Conservation (phyloP, 1,139 yeast genomes). For the Diutina ranongensis region DNA sequence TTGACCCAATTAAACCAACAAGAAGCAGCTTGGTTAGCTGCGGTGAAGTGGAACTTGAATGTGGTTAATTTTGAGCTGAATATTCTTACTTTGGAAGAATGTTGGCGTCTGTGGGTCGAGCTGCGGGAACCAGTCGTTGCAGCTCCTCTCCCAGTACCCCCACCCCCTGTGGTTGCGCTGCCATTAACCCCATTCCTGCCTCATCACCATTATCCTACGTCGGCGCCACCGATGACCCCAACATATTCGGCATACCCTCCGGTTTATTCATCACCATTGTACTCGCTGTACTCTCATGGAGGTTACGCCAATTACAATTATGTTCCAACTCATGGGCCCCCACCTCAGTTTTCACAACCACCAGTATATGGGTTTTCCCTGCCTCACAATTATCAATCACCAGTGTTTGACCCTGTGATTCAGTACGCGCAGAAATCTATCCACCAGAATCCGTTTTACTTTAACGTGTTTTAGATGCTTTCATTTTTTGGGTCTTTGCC, state of each 20-base stretch:
- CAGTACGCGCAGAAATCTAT: constrained; percentile 3
- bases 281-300: neutral
- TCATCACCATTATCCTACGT: neutral
- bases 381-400: constrained; percentile 5
- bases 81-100: constrained; percentile 31
- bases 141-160: neutral
- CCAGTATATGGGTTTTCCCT: constrained; percentile 1
- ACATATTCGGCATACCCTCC: neutral
- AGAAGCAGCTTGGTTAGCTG: constrained; percentile 67
- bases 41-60: constrained; percentile 36
- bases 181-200: neutral
- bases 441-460: constrained; percentile 4
- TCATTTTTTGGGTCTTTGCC: neutral
- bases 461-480: neutral
- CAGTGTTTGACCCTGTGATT: constrained; percentile 5
- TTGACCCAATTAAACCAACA: constrained; percentile 46
- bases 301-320: neutral
- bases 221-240: constrained; percentile 1
- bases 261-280: constrained; percentile 1
- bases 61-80: constrained; percentile 31
- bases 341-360: neutral
- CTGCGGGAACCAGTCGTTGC: constrained; percentile 11
- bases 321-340: neutral
- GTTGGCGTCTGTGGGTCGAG: constrained; percentile 37
- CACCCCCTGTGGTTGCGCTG: neutral